Conservation (phyloP, 345 rosid species). For the Syzygium aqueum region DNA sequence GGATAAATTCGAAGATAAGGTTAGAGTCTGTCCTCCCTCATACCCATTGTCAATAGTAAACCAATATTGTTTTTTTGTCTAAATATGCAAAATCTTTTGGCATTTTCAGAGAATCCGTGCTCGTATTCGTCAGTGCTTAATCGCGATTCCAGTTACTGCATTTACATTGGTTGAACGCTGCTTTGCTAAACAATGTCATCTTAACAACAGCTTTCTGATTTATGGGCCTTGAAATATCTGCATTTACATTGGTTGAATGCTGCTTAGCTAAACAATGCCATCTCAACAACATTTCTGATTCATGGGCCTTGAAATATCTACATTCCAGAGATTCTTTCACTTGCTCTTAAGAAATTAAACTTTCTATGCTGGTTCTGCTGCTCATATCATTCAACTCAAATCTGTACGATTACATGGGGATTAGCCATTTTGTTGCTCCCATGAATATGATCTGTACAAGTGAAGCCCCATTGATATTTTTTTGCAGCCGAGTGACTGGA, state of each 20-base stretch:
- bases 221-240: not conserved
- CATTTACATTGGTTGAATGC: not conserved
- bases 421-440: not conserved
- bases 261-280: not conserved
- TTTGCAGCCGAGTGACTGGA: slow-evolving; percentile 29
- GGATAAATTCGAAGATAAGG: slow-evolving; percentile 22
- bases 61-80: not conserved
- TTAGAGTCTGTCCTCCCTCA: slow-evolving; percentile 4
- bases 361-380: not conserved
- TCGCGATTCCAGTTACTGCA: not conserved
- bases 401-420: not conserved
- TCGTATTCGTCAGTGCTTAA: not conserved
- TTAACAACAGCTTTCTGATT: not conserved
- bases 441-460: not conserved
- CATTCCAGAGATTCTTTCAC: not conserved
- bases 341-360: not conserved
- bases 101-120: not conserved
- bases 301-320: not conserved
- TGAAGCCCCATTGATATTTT: not conserved
- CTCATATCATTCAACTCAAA: not conserved
- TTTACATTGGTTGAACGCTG: not conserved
- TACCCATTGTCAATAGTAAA: not conserved
- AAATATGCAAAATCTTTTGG: not conserved
- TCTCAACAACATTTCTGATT: not conserved
- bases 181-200: not conserved